Percentiles rank a stretch among this genome's conserved stretches.
These are phyloP conservation scores for Xylaria sp. DNA, from an alignment of 2,329 filamentous ascomycete genomes.

Conservation along the genomic window DNA sequence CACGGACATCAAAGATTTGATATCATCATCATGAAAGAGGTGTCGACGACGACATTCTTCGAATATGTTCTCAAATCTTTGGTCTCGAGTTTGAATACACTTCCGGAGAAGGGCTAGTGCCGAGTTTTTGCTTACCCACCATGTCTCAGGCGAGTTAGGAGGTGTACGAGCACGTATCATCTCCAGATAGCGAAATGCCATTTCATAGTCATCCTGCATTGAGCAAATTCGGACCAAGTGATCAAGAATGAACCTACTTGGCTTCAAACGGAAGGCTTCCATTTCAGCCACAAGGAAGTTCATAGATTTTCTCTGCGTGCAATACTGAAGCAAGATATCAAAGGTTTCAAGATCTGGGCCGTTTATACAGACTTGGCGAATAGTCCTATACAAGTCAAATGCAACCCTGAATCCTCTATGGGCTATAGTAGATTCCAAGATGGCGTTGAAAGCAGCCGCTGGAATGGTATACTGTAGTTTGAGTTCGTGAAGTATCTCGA, in stretches of 20 bases:
- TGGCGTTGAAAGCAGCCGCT: constrained; percentile 55
- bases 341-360: constrained; percentile 54
- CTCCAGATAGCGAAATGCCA: constrained; percentile 50
- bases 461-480: constrained; percentile 54
- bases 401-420: constrained; percentile 46
- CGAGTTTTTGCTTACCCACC: constrained; percentile 51
- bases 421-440: constrained; percentile 52
- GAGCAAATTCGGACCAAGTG: constrained; percentile 50
- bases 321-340: constrained; percentile 49
- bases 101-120: constrained; percentile 51
- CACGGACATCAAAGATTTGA: constrained; percentile 40
- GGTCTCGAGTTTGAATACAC: constrained; percentile 51
- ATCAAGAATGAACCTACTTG: constrained; percentile 48
- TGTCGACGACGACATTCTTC: constrained; percentile 47
- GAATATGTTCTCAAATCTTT: constrained; percentile 50
- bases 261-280: constrained; percentile 50
- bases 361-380: constrained; percentile 51
- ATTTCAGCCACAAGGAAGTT: constrained; percentile 54
- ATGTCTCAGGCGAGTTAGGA: constrained; percentile 34
- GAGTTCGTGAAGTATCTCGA: constrained; percentile 67
- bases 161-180: constrained; percentile 41
- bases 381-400: constrained; percentile 53
- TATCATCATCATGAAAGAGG: constrained; percentile 45
- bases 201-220: constrained; percentile 50
- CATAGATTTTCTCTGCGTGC: constrained; percentile 47